Evolutionary conservation across 306 rosid species (phyloP).

Genomic region (Vigna nakashimae): DNA sequence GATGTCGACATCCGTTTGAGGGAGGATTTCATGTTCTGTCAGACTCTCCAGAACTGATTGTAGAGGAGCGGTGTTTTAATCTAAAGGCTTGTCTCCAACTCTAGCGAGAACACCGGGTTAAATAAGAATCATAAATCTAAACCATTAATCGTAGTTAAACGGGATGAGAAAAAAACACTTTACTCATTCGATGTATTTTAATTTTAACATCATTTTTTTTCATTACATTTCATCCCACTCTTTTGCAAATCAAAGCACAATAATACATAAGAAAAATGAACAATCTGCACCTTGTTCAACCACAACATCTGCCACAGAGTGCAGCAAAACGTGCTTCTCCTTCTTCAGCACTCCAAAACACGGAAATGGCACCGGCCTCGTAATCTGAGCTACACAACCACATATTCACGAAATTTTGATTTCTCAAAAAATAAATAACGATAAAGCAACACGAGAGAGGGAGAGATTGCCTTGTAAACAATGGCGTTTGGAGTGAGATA

Average conservation of each 20-base stretch:
- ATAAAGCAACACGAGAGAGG: not conserved
- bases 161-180: not conserved
- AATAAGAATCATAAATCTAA: not conserved
- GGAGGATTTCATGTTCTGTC: no score
- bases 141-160: not conserved
- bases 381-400: slow-evolving; percentile 64
- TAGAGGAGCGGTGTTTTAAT: no score
- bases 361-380: slow-evolving; percentile 90
- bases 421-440: not conserved
- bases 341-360: slow-evolving; percentile 85
- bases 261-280: slow-evolving; percentile 15
- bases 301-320: slow-evolving; percentile 83
- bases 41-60: no score
- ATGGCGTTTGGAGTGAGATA: slow-evolving; percentile 80
- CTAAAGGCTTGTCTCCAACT: not conserved
- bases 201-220: not conserved
- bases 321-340: slow-evolving; percentile 91
- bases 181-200: not conserved
- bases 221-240: not conserved
- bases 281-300: slow-evolving; percentile 81
- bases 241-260: not conserved
- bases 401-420: not conserved
- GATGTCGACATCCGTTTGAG: no score
- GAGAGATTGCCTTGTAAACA: slow-evolving; percentile 66
- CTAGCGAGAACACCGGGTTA: not conserved